Evolutionary conservation across 192 early-diverging fungal genomes (phyloP).

Genomic region (Coemansia sp.): DNA sequence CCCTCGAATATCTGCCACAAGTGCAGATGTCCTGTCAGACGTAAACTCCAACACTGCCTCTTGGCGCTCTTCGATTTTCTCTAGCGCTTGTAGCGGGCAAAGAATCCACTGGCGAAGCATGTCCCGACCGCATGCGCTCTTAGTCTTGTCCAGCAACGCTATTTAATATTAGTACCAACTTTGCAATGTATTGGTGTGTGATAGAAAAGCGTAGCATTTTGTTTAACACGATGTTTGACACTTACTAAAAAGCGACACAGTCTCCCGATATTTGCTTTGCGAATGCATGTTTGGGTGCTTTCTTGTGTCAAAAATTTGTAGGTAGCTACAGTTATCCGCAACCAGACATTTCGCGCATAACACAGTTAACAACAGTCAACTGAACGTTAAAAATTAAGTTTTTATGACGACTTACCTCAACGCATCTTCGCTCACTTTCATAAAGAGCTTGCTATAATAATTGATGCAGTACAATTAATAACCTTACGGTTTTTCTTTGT

Average conservation of each 20-base stretch:
- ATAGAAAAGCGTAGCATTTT: too few relatives aligned
- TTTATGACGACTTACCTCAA: slow-evolving; percentile 33
- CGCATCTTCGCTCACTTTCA: slow-evolving; percentile 20
- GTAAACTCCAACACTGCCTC: slow-evolving; percentile 17
- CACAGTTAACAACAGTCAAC: too few relatives aligned
- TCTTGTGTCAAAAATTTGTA: slow-evolving; percentile 74
- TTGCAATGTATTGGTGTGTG: too few relatives aligned
- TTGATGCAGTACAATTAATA: neutral
- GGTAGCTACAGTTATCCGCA: slow-evolving; percentile 59
- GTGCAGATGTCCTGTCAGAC: neutral
- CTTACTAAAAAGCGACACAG: slow-evolving; percentile 73
- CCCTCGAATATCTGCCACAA: slow-evolving; percentile 10
- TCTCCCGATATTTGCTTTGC: slow-evolving; percentile 60
- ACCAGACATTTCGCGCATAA: too few relatives aligned
- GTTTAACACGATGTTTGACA: too few relatives aligned
- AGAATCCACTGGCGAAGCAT: slow-evolving; percentile 32
- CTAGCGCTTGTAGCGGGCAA: slow-evolving; percentile 26
- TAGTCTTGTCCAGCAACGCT: slow-evolving; percentile 40
- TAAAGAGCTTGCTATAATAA: slow-evolving; percentile 20
- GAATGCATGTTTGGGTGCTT: slow-evolving; percentile 82
- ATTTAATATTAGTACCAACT: too few relatives aligned
- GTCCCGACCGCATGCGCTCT: slow-evolving; percentile 25
- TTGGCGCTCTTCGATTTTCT: slow-evolving; percentile 27
- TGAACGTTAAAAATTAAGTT: neutral
- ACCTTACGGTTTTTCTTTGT: neutral